phyloP scores from a whole-genome alignment of 257 asterid species.

The Schizonepeta tenuifolia region DNA sequence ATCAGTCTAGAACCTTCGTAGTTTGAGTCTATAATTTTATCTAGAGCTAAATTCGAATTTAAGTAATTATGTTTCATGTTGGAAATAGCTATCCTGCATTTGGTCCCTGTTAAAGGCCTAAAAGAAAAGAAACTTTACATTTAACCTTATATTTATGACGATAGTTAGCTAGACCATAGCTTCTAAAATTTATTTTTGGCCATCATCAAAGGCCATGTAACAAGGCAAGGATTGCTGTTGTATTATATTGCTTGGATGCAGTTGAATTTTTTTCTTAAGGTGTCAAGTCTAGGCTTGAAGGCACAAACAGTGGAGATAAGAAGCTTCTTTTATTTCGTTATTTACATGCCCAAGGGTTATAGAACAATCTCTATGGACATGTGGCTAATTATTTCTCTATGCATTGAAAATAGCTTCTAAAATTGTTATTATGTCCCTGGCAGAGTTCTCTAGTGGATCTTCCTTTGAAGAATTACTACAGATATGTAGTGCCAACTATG shows the following conservation, averaged over 20 bases:
- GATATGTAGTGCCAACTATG: slow-evolving; percentile 96
- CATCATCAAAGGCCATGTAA: background rate
- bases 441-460: slow-evolving; percentile 98
- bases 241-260: background rate
- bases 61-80: background rate
- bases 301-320: background rate
- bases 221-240: background rate
- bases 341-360: background rate
- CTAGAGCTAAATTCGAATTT: background rate
- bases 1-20: background rate
- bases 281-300: background rate
- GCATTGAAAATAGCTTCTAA: slow-evolving; percentile 19
- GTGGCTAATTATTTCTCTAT: slow-evolving; percentile 5
- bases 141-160: background rate
- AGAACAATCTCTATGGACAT: slow-evolving; percentile 5
- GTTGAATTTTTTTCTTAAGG: background rate
- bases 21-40: background rate
- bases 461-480: slow-evolving; percentile 96
- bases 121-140: background rate
- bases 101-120: slow-evolving; percentile 7
- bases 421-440: slow-evolving; percentile 33
- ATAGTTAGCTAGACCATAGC: background rate
- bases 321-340: background rate
- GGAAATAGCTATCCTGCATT: slow-evolving; percentile 1
- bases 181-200: slow-evolving; percentile 17